Conservation (phyloP, 192 early-diverging fungal genomes). For the Chytriomyces sp. region DNA sequence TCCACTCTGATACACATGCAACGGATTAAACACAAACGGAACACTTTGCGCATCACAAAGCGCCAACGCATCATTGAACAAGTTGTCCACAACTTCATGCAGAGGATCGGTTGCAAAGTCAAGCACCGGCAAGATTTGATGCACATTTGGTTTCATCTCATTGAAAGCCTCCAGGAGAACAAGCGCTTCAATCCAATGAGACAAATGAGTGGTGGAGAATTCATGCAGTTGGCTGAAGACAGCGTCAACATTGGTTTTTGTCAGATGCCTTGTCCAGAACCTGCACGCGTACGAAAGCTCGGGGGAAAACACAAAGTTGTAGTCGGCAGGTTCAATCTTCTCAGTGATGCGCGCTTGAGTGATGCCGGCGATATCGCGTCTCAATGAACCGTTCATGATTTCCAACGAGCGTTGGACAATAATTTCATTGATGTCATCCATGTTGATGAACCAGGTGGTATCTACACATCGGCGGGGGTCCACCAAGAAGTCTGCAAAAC, state of each 20-base stretch:
- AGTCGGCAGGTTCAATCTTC: background rate
- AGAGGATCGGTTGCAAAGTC: background rate
- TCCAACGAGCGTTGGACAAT: background rate
- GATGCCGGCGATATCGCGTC: background rate
- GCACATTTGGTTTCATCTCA: background rate
- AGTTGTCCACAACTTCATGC: background rate
- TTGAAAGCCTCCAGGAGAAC: conserved; percentile 1
- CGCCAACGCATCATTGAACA: background rate
- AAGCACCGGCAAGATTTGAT: background rate
- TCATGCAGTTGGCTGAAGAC: background rate
- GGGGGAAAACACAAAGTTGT: background rate
- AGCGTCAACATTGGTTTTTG: too few species aligned
- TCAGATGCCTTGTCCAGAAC: too few species aligned
- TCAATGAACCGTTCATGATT: background rate
- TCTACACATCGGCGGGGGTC: background rate
- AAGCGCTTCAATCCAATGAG: conserved; percentile 5
- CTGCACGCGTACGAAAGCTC: conserved; percentile 7
- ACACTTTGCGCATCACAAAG: background rate
- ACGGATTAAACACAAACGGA: conserved; percentile 5
- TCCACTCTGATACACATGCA: background rate
- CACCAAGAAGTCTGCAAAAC: conserved; percentile 18
- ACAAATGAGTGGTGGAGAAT: background rate
- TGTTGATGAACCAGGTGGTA: background rate
- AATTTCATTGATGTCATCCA: background rate
- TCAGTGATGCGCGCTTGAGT: background rate